A percentile compares a stretch with the other conserved stretches of the same genome.
These are phyloP conservation scores for Citrus sp. DNA, from an alignment of 345 rosid genomes.

Conservation along the genomic window DNA sequence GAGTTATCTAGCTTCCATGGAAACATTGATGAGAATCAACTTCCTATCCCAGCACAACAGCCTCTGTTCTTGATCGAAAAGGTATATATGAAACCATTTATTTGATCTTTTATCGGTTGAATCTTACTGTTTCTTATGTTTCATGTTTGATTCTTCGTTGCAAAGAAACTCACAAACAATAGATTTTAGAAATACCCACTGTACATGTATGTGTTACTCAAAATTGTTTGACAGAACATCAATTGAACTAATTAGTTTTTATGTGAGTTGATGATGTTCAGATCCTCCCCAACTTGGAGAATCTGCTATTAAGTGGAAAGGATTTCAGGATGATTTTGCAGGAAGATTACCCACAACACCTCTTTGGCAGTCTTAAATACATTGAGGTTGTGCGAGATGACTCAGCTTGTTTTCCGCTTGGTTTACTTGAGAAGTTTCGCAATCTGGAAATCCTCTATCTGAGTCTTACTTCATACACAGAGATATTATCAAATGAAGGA, in stretches of 20 bases:
- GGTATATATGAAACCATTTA: not conserved
- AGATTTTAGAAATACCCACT: too few species aligned
- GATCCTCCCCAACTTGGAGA: slow-evolving; percentile 19
- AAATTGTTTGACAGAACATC: not conserved
- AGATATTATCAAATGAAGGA: not conserved
- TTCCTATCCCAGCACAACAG: not conserved
- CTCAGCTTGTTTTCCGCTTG: not conserved
- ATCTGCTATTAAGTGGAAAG: not conserved
- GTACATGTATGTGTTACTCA: not conserved
- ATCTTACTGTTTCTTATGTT: too few species aligned
- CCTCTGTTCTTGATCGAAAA: not conserved
- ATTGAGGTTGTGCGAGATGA: not conserved
- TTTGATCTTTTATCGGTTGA: too few species aligned
- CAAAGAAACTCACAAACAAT: not conserved
- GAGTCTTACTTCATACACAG: not conserved
- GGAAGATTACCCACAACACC: not conserved
- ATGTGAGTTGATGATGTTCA: not conserved
- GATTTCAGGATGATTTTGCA: not conserved
- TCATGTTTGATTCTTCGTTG: too few species aligned
- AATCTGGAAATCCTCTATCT: slow-evolving; percentile 6
- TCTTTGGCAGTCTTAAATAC: not conserved
- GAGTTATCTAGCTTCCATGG: too few species aligned
- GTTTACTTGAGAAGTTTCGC: slow-evolving; percentile 1
- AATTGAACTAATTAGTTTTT: not conserved
- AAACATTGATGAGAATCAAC: not conserved